Base-by-base conservation (phyloP, 371 early-diverging fungal genomes). In the Rhizopus delemar region DNA sequence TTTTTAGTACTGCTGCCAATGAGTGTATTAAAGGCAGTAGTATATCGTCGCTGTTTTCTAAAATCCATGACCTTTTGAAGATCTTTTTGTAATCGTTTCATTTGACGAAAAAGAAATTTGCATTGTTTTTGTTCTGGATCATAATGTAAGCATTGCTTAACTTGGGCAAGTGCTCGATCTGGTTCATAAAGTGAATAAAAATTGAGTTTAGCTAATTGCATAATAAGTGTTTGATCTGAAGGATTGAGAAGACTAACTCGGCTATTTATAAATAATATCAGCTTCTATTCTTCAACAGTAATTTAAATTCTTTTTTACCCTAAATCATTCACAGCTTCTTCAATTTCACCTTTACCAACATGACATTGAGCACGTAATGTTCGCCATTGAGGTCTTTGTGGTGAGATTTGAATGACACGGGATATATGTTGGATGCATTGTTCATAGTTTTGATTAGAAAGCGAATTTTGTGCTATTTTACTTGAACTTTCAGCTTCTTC, bases 81-180 rank as follows among this genome's bases (percentile, higher is more conserved):
- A 4, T 77, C 78, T 69, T 93, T 93, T 50, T 92, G 90, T n/a
- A 90, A 71, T 45, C 85, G 85, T 62, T 93, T 94, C 33, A 95
- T 65, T 49, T 77, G 71, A 15, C 82, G 68, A 72, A 91, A 93
- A 2, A 87, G 61, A 4, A 67, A 70, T 71, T 92, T 93, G 77
- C 96, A 97, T 49, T 74, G 56, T 69, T 90, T 90, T 68, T 94
- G 85, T 51, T 97, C 97, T 0, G 95, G 96, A 65, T 97, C 97
- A 16, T 86, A 87, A 39, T 88, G 85, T 9, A 96, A 73, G 65
- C 96, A 96, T 55, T 90, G 90, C 57, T 94, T 93, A 43, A 90
- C 77, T 60, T 85, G 78, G 0, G 80, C 65, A 41, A 93, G 46
- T 4, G 94, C 90, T 22, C 84, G 81, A 48, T 83, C 78, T 0